These are phyloP conservation scores for Phytopythium aichiense DNA, from an alignment of 352 stramenopile genomes.

Conservation along the genomic window DNA sequence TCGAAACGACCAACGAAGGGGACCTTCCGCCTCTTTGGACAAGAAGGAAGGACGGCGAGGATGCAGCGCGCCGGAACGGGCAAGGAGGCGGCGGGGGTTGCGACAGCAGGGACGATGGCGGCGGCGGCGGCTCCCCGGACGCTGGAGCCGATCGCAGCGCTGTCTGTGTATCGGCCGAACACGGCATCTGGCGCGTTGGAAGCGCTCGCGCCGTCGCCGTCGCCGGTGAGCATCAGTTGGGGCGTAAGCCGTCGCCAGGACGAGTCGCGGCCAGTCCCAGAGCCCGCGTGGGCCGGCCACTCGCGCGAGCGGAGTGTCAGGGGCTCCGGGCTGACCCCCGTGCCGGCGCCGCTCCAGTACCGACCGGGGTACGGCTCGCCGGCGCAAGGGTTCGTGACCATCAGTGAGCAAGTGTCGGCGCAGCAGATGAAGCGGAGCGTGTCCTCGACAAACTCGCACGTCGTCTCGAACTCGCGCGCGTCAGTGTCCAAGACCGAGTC, in stretches of 20 bases:
- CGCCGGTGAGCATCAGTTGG: not conserved
- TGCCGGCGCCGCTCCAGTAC: not conserved
- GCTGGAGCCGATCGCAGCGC: constrained; percentile 16
- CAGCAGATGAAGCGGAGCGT: not conserved
- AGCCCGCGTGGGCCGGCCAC: not conserved
- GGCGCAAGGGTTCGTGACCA: not conserved
- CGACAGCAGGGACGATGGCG: not conserved
- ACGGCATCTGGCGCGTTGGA: not conserved
- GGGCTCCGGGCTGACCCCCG: not conserved
- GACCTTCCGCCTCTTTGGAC: too few relatives aligned
- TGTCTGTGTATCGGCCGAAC: constrained; percentile 1
- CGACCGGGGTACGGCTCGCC: not conserved
- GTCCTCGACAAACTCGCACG: not conserved
- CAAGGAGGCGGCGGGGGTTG: not conserved
- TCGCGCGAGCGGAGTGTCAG: not conserved
- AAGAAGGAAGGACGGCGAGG: not conserved
- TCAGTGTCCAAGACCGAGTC: not conserved
- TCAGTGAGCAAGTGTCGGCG: not conserved
- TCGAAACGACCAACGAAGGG: not conserved
- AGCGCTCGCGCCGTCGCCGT: not conserved
- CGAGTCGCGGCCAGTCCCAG: not conserved
- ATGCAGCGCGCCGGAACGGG: not conserved
- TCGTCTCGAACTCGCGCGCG: not conserved
- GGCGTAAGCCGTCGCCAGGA: not conserved
- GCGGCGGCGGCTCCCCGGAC: constrained; percentile 10